Conservation (phyloP, 139 green algal species). For the Chlamydomonas sp. region DNA sequence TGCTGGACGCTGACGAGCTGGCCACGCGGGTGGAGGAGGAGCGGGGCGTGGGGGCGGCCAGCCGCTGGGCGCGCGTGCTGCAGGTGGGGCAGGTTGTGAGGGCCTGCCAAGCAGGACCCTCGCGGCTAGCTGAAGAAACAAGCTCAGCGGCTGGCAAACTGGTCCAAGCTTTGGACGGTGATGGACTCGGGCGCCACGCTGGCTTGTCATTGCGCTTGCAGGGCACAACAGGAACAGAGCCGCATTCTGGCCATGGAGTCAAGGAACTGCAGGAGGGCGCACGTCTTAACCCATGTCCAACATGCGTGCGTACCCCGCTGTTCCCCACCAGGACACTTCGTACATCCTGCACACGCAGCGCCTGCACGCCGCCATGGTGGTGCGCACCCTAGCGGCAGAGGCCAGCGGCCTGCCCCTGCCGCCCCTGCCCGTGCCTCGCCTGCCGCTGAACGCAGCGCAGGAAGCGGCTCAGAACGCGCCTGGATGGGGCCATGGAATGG, state of each 20-base stretch:
- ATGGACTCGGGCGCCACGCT: too few relatives aligned
- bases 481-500: too few relatives aligned
- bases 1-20: slow-evolving; percentile 43
- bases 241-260: too few relatives aligned
- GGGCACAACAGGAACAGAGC: too few relatives aligned
- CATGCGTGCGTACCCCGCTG: not conserved
- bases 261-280: too few relatives aligned
- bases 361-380: slow-evolving; percentile 1
- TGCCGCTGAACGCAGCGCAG: not conserved
- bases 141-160: too few relatives aligned
- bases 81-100: slow-evolving; percentile 3
- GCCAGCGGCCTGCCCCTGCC: not conserved
- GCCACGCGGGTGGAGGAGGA: slow-evolving; percentile 30
- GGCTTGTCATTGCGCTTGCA: too few relatives aligned
- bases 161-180: too few relatives aligned
- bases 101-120: not conserved
- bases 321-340: slow-evolving; percentile 14
- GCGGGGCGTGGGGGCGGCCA: slow-evolving; percentile 19
- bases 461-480: not conserved
- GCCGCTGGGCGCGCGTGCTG: slow-evolving; percentile 15
- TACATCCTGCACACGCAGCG: slow-evolving; percentile 35
- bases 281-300: too few relatives aligned
- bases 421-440: not conserved
- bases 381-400: slow-evolving; percentile 17
- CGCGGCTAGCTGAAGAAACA: too few relatives aligned